Conservation (phyloP, 805 yeast genomes). For the Candida jianshihensis region DNA sequence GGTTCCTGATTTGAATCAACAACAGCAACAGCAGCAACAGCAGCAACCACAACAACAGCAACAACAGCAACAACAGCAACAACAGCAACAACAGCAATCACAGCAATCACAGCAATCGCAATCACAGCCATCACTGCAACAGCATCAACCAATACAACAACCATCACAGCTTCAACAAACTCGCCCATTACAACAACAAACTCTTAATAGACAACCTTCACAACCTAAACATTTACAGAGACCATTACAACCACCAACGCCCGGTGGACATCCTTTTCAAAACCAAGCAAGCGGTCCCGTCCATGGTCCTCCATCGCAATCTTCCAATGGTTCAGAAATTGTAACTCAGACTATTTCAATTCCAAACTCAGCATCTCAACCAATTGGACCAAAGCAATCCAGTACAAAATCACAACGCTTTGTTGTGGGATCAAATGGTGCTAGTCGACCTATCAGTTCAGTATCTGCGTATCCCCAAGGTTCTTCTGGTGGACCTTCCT, state of each 20-base stretch:
- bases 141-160: conserved; percentile 1
- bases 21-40: conserved; percentile 6
- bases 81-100: background rate
- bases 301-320: no score
- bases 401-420: conserved; percentile 7
- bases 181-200: conserved; percentile 15
- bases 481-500: no score
- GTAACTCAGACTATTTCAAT: conserved; percentile 1
- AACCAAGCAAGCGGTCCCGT: no score
- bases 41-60: conserved; percentile 5
- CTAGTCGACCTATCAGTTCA: no score
- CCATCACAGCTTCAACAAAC: conserved; percentile 8
- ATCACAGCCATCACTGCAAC: background rate
- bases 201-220: conserved; percentile 11
- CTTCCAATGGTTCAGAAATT: no score
- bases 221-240: background rate
- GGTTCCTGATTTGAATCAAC: conserved; percentile 2
- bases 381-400: conserved; percentile 7
- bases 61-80: conserved; percentile 3
- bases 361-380: conserved; percentile 4
- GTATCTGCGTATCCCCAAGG: no score
- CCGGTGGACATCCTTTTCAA: no score
- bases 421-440: no score
- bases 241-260: background rate
- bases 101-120: background rate